Percentiles rank a stretch among this genome's conserved stretches.
Conservation (phyloP, 352 stramenopile genomes). For the Globisporangium lucens region DNA sequence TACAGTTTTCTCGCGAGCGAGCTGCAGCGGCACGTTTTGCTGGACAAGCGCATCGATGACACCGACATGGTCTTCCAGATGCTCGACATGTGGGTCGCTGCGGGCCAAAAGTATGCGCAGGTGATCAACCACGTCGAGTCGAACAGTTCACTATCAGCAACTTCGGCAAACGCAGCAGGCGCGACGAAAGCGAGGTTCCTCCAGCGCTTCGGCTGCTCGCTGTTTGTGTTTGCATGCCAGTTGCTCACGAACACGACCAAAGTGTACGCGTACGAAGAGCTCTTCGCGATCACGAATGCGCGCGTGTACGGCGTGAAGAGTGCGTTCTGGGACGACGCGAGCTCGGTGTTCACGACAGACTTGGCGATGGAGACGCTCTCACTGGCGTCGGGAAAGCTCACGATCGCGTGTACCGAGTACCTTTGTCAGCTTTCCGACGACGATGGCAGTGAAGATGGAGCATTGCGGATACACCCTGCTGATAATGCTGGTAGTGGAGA, state of each 20-base stretch:
- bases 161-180: not conserved
- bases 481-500: not conserved
- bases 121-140: conserved; percentile 40
- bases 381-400: conserved; percentile 54
- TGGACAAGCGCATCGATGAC: conserved; percentile 30
- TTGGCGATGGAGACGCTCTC: conserved; percentile 62
- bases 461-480: conserved; percentile 5
- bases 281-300: conserved; percentile 57
- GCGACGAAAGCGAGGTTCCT: conserved; percentile 30
- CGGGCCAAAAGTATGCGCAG: conserved; percentile 66
- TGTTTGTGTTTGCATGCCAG: conserved; percentile 65
- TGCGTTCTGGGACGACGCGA: conserved; percentile 37
- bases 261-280: conserved; percentile 58
- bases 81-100: conserved; percentile 62
- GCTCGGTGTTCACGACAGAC: conserved; percentile 36
- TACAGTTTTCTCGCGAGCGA: conserved; percentile 52
- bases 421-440: not conserved
- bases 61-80: conserved; percentile 47
- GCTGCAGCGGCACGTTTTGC: conserved; percentile 29
- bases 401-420: conserved; percentile 32
- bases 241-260: conserved; percentile 53
- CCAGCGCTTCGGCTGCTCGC: conserved; percentile 47
- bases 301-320: conserved; percentile 36
- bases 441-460: not conserved
- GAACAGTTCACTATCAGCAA: not conserved